Base-by-base conservation (phyloP, 2,329 filamentous ascomycete genomes). In the Ophiocordyceps sinensis region DNA sequence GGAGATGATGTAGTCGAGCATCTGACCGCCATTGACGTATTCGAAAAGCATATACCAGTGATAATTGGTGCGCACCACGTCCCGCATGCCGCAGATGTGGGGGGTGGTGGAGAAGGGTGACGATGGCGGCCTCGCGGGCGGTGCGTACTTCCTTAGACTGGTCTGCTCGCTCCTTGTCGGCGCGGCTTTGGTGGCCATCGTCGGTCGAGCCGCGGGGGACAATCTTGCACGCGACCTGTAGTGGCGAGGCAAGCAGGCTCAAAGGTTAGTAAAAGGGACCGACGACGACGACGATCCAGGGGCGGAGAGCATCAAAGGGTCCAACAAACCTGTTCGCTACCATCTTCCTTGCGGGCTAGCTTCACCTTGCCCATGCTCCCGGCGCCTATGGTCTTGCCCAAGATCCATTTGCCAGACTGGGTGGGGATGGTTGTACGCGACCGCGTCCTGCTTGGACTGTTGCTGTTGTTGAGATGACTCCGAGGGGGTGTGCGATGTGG, bases 21-120 rank as follows among this genome's bases (percentile, higher is more conserved):
- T 96, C 65, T 98, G 91, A 15, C 91, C 91, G 38, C 91, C 91
- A 57, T 98, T 95, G 62, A 98, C 91, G 60, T 91, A 95, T 65
- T 98, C 91, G 57, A 94, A 98, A 40, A 98, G 78, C 91, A 98
- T 98, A 64, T 98, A 98, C 91, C 91, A 98, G 63, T 98, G 91
- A 59, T 95, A 91, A 55, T 91, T 89, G 39, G 91, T 96, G 43
- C 88, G 82, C 43, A 96, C 83, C 23, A 95, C 87, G 64, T 98
- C 91, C 49, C 87, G 79, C 73, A 98, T 84, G 44, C 85, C 87
- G 59, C 91, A 96, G 44, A 98, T 93, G 57, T 94, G 93, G 13
- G 13, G 89, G 91, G 55, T 96, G 91, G 55, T 87, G 86, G 43
- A 95, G 75, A 38, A 98, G 77, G 23, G 85, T 94, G 47, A 95